Evolutionary conservation across 2,329 filamentous ascomycete species (phyloP), one percentile per base, ranked within the genome.

Genomic region (Colletotrichum higginsianum): DNA sequence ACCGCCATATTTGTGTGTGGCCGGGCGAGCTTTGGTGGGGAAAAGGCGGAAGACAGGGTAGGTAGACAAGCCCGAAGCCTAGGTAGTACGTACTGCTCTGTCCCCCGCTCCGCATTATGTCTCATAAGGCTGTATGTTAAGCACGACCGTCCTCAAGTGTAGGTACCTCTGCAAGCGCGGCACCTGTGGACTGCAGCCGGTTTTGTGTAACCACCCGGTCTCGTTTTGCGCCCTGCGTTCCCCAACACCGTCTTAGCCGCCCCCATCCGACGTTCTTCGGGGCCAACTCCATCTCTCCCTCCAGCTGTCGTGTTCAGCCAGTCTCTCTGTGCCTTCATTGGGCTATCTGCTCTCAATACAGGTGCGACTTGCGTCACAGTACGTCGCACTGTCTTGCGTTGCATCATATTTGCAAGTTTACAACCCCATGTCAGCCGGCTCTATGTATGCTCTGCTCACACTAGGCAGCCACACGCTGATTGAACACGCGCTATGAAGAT

Each of bases 11-110:
- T 42, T 55, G 60, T 50, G 50, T 58, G 64, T 62, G 50, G 56
- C 18, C 57, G 35, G 12, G 44, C 50, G 42, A 18, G 18, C 26
- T 71, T 71, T 71, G 67, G 64, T 71, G 67, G 50, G 35, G 58
- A 71, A 71, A 71, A 61, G 65, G 67, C 67, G 67, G 67, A 57
- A 47, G 67, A 56, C 49, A 35, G 52, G 56, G 53, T 44, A 35
- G 56, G 53, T 44, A 35, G 16, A 26, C 35, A 52, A 55, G 47
- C 26, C 40, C 38, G 35, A 40, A 3, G 35, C 49, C 18, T 42
- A 35, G 30, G 16, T 11, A 30, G 57, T 61, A 57, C 44, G 26
- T 67, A 23, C 50, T 47, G 40, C n/a, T 12, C 16, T 15, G 2
- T 38, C 57, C 38, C 6, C 57, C 47, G 47, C 60, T 62, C 46